A percentile compares a stretch with the other conserved stretches of the same genome.
These are phyloP conservation scores for Pyrus hybrid DNA, from an alignment of 331 rosid species.

Conservation along the genomic window DNA sequence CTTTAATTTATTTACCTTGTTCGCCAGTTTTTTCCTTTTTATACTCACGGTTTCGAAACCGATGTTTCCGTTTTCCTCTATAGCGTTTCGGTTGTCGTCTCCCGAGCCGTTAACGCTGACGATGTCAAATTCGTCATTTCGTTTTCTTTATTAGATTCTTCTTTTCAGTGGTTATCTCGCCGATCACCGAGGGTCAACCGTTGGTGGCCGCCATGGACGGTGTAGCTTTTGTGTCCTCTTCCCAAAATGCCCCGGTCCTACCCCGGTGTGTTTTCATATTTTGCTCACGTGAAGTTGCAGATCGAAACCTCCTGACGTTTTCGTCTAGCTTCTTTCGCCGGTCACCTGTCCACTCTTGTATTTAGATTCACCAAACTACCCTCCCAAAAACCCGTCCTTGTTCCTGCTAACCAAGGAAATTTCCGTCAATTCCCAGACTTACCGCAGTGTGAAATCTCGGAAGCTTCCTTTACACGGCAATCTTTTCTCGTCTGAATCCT, in stretches of 20 bases:
- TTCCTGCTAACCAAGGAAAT: neutral
- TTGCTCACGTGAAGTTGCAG: constrained; percentile 28
- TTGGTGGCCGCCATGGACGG: neutral
- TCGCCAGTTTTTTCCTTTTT: neutral
- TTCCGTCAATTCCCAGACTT: constrained; percentile 6
- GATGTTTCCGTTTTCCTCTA: constrained; percentile 14
- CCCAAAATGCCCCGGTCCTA: constrained; percentile 28
- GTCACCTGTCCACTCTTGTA: constrained; percentile 17
- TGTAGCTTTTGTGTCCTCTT: neutral
- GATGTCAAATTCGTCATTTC: constrained; percentile 24
- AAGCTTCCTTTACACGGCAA: neutral
- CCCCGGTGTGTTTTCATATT: neutral
- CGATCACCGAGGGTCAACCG: neutral
- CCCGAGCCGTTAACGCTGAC: constrained; percentile 17
- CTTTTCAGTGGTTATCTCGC: neutral
- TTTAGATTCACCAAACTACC: constrained; percentile 36
- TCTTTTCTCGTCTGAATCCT: neutral
- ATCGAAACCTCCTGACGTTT: constrained; percentile 38
- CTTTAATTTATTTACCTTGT: neutral
- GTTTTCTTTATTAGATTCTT: neutral
- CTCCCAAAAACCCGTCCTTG: constrained; percentile 6
- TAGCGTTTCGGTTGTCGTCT: constrained; percentile 19
- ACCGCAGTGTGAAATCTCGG: neutral
- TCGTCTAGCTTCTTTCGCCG: constrained; percentile 35
- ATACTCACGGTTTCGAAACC: neutral